These are phyloP conservation scores for Paratinospora sagittata DNA, from an alignment of 164 flowering plant genomes.

Conservation along the genomic window DNA sequence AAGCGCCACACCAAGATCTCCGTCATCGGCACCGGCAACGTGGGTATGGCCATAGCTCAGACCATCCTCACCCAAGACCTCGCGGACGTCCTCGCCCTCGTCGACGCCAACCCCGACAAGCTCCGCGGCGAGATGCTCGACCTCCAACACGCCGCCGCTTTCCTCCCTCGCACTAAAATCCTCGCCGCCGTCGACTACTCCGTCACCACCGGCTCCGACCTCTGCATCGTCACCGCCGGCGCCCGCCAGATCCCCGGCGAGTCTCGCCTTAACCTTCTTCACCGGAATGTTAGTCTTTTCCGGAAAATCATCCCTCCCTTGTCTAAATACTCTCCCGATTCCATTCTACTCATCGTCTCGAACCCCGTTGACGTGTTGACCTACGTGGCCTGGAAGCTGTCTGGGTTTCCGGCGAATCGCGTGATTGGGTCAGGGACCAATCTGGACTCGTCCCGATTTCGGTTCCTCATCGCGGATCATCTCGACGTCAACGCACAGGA, in stretches of 20 bases:
- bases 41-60: constrained; percentile 19
- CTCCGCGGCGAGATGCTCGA: constrained; percentile 19
- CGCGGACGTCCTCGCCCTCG: constrained; percentile 10
- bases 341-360: constrained; percentile 11
- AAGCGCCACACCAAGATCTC: constrained; percentile 62
- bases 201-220: constrained; percentile 56
- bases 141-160: constrained; percentile 56
- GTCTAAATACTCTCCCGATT: constrained; percentile 17
- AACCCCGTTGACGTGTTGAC: constrained; percentile 17
- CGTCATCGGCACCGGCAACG: constrained; percentile 68
- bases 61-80: constrained; percentile 18
- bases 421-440: constrained; percentile 17
- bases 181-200: constrained; percentile 22
- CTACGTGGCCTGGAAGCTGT: constrained; percentile 17
- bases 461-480: constrained; percentile 19
- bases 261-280: constrained; percentile 57
- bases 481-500: constrained; percentile 17
- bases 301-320: constrained; percentile 45
- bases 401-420: constrained; percentile 13
- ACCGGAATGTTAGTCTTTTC: constrained; percentile 53
- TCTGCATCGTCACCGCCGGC: constrained; percentile 74
- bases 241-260: constrained; percentile 68
- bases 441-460: constrained; percentile 17
- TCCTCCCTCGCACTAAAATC: constrained; percentile 73
- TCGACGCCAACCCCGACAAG: constrained; percentile 11